A percentile compares a stretch with the other conserved stretches of the same genome.
Evolutionary conservation across 2,329 filamentous ascomycete genomes (phyloP).

Genomic region (Bipolaris bicolor): DNA sequence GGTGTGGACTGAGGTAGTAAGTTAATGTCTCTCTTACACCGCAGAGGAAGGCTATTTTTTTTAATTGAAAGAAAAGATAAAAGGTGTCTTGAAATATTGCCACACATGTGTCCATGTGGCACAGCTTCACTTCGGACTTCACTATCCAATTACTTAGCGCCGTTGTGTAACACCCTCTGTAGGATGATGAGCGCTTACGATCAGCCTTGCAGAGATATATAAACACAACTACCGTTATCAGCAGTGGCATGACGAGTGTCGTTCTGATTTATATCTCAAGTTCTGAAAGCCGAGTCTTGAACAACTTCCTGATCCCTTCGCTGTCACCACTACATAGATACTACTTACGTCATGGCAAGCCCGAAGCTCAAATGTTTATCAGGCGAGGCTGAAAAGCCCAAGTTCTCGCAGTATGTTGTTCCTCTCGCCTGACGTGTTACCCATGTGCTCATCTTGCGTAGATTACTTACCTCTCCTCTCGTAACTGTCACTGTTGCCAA

Average conservation of each 20-base stretch:
- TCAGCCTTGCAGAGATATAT: neutral
- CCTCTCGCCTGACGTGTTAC: neutral
- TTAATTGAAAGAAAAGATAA: too few species aligned
- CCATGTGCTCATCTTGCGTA: neutral
- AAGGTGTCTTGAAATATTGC: too few species aligned
- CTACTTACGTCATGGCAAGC: neutral
- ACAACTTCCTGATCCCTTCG: neutral
- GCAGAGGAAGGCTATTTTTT: too few species aligned
- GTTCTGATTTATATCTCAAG: neutral
- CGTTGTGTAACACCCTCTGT: neutral
- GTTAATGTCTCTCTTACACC: too few species aligned
- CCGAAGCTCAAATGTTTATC: neutral
- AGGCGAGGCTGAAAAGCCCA: neutral
- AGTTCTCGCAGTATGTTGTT: neutral
- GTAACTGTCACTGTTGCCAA: neutral
- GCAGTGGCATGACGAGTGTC: neutral
- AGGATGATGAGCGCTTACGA: neutral
- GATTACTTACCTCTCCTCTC: neutral
- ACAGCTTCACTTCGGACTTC: neutral
- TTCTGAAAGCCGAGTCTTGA: neutral
- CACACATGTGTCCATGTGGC: neutral
- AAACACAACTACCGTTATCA: neutral
- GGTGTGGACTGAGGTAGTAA: too few species aligned
- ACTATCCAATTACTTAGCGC: neutral
- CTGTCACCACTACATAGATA: neutral